Percentiles rank a stretch among this genome's conserved stretches.
Evolutionary conservation across 805 yeast species (phyloP).

Genomic region (Jamesozyma gamospora): DNA sequence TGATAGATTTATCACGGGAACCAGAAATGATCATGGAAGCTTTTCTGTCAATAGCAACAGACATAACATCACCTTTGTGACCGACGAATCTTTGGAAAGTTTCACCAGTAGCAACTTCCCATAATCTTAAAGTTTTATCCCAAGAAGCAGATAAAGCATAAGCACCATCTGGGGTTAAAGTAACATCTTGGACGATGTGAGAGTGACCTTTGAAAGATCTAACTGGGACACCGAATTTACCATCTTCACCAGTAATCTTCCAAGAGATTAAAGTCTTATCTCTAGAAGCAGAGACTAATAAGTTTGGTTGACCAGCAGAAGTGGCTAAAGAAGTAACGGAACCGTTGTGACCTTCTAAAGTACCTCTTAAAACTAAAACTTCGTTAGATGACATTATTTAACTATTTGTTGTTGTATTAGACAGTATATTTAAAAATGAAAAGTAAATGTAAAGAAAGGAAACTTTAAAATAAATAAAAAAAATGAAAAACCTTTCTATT

Average conservation of each 20-base stretch:
- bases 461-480: no score
- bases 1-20: conserved; percentile 97
- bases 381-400: conserved; percentile 62
- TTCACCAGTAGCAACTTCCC: conserved; percentile 94
- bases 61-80: conserved; percentile 94
- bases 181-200: conserved; percentile 97
- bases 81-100: conserved; percentile 93
- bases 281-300: conserved; percentile 96
- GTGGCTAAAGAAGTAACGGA: conserved; percentile 99
- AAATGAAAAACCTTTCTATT: background rate
- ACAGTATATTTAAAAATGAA: background rate
- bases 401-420: conserved; percentile 8
- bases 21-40: conserved; percentile 97
- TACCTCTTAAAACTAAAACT: conserved; percentile 99
- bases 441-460: background rate
- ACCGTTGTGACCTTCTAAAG: conserved; percentile 94
- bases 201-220: conserved; percentile 97
- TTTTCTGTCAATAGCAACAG: conserved; percentile 92
- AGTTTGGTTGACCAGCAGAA: conserved; percentile 95
- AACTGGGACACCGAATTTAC: conserved; percentile 96
- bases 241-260: conserved; percentile 94
- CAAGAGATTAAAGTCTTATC: conserved; percentile 98
- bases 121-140: conserved; percentile 98
- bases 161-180: conserved; percentile 95
- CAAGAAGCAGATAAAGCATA: conserved; percentile 98